Evolutionary conservation across 176 grass and related monocot species (phyloP), one percentile per base, ranked within the genome.

Genomic region (Oryza longistaminata): DNA sequence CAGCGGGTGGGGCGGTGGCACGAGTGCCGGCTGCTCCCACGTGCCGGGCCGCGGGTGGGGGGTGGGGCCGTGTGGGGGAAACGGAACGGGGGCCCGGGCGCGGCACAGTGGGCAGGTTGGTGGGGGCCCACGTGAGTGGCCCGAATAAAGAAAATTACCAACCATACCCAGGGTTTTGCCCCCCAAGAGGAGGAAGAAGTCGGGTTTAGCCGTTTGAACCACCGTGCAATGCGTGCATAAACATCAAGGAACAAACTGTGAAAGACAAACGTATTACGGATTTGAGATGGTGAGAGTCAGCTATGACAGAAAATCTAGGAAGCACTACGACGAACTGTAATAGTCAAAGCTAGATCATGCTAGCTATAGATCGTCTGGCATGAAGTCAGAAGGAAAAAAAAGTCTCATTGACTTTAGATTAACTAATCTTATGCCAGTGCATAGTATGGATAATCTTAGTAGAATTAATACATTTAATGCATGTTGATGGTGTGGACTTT

Each of bases 1-100:
- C 44, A 74, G 71, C 4, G 74, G 15, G 14, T 1, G 27, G 74
- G 15, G 14, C 2, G 27, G 16, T 55, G 5, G 14, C 42, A 6
- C 45, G 50, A 6, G 67, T 16, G 33, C 7, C 31, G n/a, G 3
- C 6, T 27, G 68, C 12, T n/a, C 84, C 33, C 74, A 79, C 76
- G 84, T 80, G 76, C 76, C 42, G 84, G 55, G 68, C 76, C 42
- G 76, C 55, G 27, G 27, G 21, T 33, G 0, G n/a, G 34, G 34
- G 34, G 34, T 5, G 4, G 34, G 34, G 34, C 34, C 34, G 34
- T 35, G 34, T 5, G 34, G 34, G 34, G 34, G 34, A 35, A 35
- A 21, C 11, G 35, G 66, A 39, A 17, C 37, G 49, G 7, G 14
- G 27, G 3, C 6, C n/a, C 9, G 66, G 37, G 5, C 13, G 39